These are phyloP conservation scores for Pseudozyma hubeiensis DNA, from an alignment of 1,284 basidiomycete genomes.

Conservation along the genomic window DNA sequence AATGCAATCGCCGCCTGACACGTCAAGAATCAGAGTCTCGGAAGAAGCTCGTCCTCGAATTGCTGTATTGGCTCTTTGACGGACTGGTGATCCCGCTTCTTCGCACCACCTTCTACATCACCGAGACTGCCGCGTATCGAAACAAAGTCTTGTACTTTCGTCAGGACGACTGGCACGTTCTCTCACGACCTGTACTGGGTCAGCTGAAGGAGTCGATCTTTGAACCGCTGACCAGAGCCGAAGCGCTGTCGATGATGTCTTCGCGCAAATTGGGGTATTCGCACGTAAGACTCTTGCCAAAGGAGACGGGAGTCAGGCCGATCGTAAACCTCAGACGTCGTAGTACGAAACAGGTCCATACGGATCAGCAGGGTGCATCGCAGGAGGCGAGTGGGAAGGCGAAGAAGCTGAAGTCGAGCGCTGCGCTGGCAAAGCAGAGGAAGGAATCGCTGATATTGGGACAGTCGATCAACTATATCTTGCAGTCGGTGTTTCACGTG, in stretches of 20 bases:
- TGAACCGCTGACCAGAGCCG: constrained; percentile 39
- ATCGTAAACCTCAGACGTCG: constrained; percentile 89
- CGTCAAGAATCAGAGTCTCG: constrained; percentile 80
- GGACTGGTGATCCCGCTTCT: constrained; percentile 83
- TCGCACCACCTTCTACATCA: constrained; percentile 92
- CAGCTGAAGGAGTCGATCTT: constrained; percentile 74
- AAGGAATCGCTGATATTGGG: constrained; percentile 48
- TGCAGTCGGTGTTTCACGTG: constrained; percentile 75
- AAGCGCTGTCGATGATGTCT: constrained; percentile 66
- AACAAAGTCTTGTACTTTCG: constrained; percentile 91
- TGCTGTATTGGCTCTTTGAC: constrained; percentile 92
- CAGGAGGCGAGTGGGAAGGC: constrained; percentile 3
- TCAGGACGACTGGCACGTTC: constrained; percentile 86
- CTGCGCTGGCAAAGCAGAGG: constrained; percentile 16
- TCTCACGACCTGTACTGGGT: constrained; percentile 83
- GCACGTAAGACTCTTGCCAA: constrained; percentile 88
- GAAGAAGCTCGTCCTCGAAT: constrained; percentile 82
- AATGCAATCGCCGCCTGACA: constrained; percentile 68
- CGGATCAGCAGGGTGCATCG: constrained; percentile 6
- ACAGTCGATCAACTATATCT: constrained; percentile 84
- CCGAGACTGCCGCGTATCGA: constrained; percentile 88
- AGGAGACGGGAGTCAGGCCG: constrained; percentile 91
- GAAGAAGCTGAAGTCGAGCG: constrained; percentile 1
- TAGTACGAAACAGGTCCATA: constrained; percentile 43
- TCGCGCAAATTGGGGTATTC: constrained; percentile 77